Evolutionary conservation across 1,284 basidiomycete genomes (phyloP), one percentile per base, ranked within the genome.

Genomic region (Leccinum ponderosum): DNA sequence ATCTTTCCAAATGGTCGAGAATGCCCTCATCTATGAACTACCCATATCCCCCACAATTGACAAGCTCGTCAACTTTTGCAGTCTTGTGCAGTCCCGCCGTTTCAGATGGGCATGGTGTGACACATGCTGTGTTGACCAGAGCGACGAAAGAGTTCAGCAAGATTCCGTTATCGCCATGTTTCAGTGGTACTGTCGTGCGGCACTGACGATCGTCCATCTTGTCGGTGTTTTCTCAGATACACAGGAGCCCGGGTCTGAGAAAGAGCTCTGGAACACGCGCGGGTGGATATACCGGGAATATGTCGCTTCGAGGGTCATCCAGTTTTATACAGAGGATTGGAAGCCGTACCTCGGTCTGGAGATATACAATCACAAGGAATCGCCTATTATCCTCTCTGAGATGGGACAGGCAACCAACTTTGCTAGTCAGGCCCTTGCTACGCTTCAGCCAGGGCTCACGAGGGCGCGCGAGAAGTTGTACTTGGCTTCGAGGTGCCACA

Each of bases 401-500:
- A 44, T 44, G 42, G 42, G 20, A 20, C 42, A 44, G 6, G 42
- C 42, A 0, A 42, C 39, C 1, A 42, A 9, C 9, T 44, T 44
- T 20, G 42, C 42, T 1, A 44, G 17, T 17, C 9, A 44, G 9
- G 42, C 42, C 9, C 17, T 44, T 5, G 42, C 42, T 1, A 44
- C 42, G 1, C 42, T 44, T 17, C 42, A 20, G 42, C 42, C 42
- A 1, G n/a, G 17, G 42, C 17, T 44, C 5, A 44, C 3, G 17
- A 44, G 3, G 42, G 42, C 12, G 14, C 42, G 42, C 42, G 42
- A 44, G 42, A 44, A 44, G 17, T n/a, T n/a, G n/a, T n/a, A n/a
- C n/a, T n/a, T n/a, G n/a, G n/a, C n/a, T 59, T 61, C 48, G 61
- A 51, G 67, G 60, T 53, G 59, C 25, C 20, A 56, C 47, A 53